Evolutionary conservation across 148 eudicot genomes (phyloP).

Genomic region (Rhododendron molle): DNA sequence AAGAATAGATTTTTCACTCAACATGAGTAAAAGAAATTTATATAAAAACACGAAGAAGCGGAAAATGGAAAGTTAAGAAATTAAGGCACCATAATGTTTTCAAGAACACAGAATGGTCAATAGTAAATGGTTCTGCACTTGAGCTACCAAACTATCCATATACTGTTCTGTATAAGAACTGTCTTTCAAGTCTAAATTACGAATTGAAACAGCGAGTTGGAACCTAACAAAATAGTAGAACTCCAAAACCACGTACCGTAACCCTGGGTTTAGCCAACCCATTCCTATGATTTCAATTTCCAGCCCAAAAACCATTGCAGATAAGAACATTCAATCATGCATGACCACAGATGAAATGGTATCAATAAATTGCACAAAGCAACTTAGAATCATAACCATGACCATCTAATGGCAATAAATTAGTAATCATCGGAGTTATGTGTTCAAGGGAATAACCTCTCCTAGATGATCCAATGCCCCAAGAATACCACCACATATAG

Average conservation of each 20-base stretch:
- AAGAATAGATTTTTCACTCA: too few species aligned
- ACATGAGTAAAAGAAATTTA: too few species aligned
- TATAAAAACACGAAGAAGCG: too few species aligned
- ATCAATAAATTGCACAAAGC: background rate
- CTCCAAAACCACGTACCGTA: background rate
- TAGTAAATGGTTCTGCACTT: background rate
- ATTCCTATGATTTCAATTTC: too few species aligned
- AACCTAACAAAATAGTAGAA: background rate
- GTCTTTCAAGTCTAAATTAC: background rate
- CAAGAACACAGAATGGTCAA: background rate
- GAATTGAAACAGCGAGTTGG: background rate
- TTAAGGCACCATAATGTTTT: background rate
- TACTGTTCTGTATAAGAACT: background rate
- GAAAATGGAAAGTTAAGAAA: too few species aligned
- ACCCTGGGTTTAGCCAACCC: too few species aligned
- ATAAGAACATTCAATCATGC: background rate
- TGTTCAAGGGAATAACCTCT: conserved; percentile 40
- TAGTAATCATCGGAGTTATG: background rate
- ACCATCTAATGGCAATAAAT: background rate
- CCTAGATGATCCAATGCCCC: conserved; percentile 71
- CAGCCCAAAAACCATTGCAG: background rate
- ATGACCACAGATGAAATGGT: background rate
- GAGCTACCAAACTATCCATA: background rate
- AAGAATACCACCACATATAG: conserved; percentile 56
- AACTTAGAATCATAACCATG: background rate